These are phyloP conservation scores for Aspergillus udagawae DNA, from an alignment of 2,329 filamentous ascomycete genomes.

Conservation along the genomic window DNA sequence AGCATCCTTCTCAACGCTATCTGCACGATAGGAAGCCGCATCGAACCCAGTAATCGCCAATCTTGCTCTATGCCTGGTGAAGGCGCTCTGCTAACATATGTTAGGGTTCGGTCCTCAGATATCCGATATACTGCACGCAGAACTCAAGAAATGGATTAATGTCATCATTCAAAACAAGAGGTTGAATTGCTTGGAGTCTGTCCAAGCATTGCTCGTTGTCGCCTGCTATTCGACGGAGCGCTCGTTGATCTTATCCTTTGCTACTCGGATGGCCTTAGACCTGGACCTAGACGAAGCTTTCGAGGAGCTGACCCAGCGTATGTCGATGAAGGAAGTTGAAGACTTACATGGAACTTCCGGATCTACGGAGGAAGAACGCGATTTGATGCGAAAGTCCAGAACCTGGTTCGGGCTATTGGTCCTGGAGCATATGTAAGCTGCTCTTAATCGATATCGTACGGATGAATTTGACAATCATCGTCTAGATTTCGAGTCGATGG, in stretches of 20 bases:
- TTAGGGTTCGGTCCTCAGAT: conserved; percentile 26
- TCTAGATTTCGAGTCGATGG: conserved; percentile 41
- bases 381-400: conserved; percentile 42
- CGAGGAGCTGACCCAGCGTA: conserved; percentile 33
- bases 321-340: conserved; percentile 25
- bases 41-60: conserved; percentile 25
- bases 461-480: background rate
- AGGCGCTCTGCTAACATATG: background rate
- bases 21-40: conserved; percentile 50
- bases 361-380: conserved; percentile 22
- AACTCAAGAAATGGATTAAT: conserved; percentile 45
- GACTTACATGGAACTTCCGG: conserved; percentile 9
- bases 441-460: background rate
- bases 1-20: conserved; percentile 51
- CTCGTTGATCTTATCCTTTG: conserved; percentile 48
- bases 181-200: conserved; percentile 43
- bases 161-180: conserved; percentile 41
- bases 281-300: conserved; percentile 44
- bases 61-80: no score
- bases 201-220: conserved; percentile 51
- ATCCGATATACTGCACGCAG: conserved; percentile 44
- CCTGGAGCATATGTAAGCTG: conserved; percentile 46
- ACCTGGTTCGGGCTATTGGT: conserved; percentile 53
- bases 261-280: conserved; percentile 50
- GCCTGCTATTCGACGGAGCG: conserved; percentile 53